Evolutionary conservation across 306 rosid species (phyloP).

Genomic region (Ormosia emarginata): DNA sequence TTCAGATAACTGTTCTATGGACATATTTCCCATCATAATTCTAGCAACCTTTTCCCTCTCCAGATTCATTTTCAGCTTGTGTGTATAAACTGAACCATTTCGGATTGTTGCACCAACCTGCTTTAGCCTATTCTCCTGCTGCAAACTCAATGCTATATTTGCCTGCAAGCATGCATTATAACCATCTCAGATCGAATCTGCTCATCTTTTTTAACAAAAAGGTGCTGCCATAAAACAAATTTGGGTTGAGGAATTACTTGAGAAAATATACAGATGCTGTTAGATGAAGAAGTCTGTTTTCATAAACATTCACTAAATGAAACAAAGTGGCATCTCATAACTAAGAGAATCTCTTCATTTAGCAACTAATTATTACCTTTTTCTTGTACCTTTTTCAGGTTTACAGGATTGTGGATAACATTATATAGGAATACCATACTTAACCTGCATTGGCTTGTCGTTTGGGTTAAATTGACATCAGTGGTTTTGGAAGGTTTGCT

Average conservation of each 20-base stretch:
- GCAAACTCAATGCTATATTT: slow-evolving; percentile 23
- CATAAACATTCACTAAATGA: neutral
- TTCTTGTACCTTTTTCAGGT: neutral
- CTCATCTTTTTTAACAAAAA: neutral
- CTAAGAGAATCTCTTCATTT: neutral
- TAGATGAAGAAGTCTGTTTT: neutral
- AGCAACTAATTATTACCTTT: neutral
- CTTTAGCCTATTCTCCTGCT: slow-evolving; percentile 38
- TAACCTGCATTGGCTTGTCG: no score
- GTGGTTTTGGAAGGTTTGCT: no score
- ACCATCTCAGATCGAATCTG: neutral
- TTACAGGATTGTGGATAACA: neutral
- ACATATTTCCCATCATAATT: slow-evolving; percentile 27
- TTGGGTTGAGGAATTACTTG: neutral
- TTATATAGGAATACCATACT: neutral
- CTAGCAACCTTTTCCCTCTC: slow-evolving; percentile 31
- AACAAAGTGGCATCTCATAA: neutral
- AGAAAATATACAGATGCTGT: neutral
- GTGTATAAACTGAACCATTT: slow-evolving; percentile 19
- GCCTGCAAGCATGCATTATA: slow-evolving; percentile 8
- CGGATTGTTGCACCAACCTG: slow-evolving; percentile 37
- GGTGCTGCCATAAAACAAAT: neutral
- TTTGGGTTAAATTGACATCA: no score
- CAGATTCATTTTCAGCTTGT: slow-evolving; percentile 12
- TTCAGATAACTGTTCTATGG: slow-evolving; percentile 31